A percentile compares a stretch with the other conserved stretches of the same genome.
Evolutionary conservation across 495 filamentous ascomycete species (phyloP).

Genomic region (Lepraria neglecta): DNA sequence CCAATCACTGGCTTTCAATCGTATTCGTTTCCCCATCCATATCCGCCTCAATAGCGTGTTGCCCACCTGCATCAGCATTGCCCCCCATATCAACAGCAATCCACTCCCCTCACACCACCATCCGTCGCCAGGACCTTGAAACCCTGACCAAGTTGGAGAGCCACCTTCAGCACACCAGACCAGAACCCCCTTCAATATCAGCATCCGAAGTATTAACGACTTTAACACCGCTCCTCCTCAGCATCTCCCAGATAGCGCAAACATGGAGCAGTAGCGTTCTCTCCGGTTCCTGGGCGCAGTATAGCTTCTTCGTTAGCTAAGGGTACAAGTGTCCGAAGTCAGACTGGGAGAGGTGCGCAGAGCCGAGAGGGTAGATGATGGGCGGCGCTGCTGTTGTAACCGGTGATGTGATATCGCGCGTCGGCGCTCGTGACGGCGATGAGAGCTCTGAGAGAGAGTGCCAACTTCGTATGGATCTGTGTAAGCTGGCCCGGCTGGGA

Average conservation of each 20-base stretch:
- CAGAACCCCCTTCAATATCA: constrained; percentile 39
- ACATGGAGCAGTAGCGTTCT: constrained; percentile 56
- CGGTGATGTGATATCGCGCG: constrained; percentile 45
- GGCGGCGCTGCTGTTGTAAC: constrained; percentile 35
- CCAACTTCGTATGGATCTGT: constrained; percentile 69
- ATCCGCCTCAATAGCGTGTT: not conserved
- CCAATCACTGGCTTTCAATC: not conserved
- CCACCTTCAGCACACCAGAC: not conserved
- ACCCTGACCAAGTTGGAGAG: not conserved
- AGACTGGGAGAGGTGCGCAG: constrained; percentile 65
- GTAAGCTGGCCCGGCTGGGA: constrained; percentile 48
- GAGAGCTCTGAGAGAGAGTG: constrained; percentile 52
- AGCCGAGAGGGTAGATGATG: constrained; percentile 56
- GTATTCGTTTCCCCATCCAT: not conserved
- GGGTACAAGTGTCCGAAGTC: constrained; percentile 78
- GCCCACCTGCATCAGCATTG: not conserved
- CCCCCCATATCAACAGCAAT: constrained; percentile 6
- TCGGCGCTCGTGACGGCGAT: constrained; percentile 39
- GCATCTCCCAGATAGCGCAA: constrained; percentile 54
- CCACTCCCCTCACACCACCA: constrained; percentile 27
- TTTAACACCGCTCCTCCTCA: constrained; percentile 45
- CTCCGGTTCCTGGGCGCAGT: constrained; percentile 56
- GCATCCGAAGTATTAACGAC: constrained; percentile 45
- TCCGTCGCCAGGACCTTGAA: constrained; percentile 20
- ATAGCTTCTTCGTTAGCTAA: constrained; percentile 51